Evolutionary conservation across 1,284 basidiomycete species (phyloP).

Genomic region (Microbotryomycetes sp.): DNA sequence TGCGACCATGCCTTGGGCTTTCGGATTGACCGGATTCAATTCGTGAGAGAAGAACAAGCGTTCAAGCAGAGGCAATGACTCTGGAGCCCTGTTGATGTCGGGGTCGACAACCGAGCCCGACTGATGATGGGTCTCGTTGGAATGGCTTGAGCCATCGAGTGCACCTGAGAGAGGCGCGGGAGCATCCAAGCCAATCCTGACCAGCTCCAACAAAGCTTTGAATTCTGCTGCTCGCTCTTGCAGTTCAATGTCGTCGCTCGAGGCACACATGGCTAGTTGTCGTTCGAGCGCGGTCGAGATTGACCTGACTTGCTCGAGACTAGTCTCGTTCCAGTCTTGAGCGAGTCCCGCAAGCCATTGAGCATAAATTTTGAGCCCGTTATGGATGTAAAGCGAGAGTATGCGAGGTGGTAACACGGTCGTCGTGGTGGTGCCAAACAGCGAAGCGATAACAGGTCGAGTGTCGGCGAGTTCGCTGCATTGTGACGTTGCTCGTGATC

Average conservation of each 20-base stretch:
- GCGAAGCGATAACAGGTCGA: constrained; percentile 42
- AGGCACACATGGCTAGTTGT: constrained; percentile 19
- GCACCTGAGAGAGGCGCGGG: not conserved
- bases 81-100: constrained; percentile 49
- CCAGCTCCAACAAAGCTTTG: constrained; percentile 9
- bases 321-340: constrained; percentile 63
- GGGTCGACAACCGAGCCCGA: constrained; percentile 12
- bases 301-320: constrained; percentile 25
- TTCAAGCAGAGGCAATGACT: constrained; percentile 77
- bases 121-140: not conserved
- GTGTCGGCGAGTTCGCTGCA: constrained; percentile 37
- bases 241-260: constrained; percentile 62
- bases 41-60: constrained; percentile 74
- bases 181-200: constrained; percentile 18
- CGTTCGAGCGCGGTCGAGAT: constrained; percentile 25
- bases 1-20: constrained; percentile 72
- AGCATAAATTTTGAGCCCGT: constrained; percentile 78
- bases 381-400: constrained; percentile 69
- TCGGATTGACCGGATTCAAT: constrained; percentile 72
- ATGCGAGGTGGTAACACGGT: constrained; percentile 54
- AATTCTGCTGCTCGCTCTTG: constrained; percentile 57
- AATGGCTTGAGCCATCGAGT: not conserved
- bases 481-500: not conserved
- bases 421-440: constrained; percentile 54
- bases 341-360: constrained; percentile 69